Evolutionary conservation across 805 yeast species (phyloP).

Genomic region (Metschnikowia reukaufii): DNA sequence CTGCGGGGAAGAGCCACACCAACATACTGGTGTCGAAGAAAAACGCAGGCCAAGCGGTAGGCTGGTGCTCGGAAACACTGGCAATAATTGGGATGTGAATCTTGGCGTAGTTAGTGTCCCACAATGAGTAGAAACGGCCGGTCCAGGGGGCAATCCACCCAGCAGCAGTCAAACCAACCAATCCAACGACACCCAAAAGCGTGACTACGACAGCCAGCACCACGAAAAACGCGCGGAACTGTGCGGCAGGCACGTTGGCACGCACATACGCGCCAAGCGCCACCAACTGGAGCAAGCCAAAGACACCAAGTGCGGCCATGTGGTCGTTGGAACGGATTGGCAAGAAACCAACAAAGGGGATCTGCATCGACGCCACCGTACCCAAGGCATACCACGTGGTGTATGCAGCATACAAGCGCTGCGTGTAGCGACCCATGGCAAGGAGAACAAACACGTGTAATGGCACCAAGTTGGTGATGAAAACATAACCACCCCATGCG

Average conservation of each 20-base stretch:
- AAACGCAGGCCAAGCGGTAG: conserved; percentile 99
- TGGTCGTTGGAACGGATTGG: conserved; percentile 98
- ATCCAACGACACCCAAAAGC: conserved; percentile 63
- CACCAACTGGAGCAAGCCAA: conserved; percentile 90
- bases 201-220: conserved; percentile 59
- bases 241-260: conserved; percentile 65
- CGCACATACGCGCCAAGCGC: conserved; percentile 82
- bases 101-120: conserved; percentile 98
- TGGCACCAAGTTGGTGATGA: conserved; percentile 96
- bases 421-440: conserved; percentile 90
- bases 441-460: conserved; percentile 88
- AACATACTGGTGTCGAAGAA: conserved; percentile 90
- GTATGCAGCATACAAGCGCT: conserved; percentile 82
- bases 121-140: conserved; percentile 95
- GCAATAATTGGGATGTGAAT: conserved; percentile 98
- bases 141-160: conserved; percentile 99
- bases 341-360: conserved; percentile 96
- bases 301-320: conserved; percentile 97
- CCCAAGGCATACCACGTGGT: conserved; percentile 97
- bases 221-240: conserved; percentile 68
- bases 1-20: conserved; percentile 98
- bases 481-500: conserved; percentile 99
- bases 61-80: conserved; percentile 98
- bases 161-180: conserved; percentile 77
- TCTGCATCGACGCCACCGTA: conserved; percentile 98